Conservation (phyloP, 2,329 filamentous ascomycete genomes). For the Lecanicillium sp. region DNA sequence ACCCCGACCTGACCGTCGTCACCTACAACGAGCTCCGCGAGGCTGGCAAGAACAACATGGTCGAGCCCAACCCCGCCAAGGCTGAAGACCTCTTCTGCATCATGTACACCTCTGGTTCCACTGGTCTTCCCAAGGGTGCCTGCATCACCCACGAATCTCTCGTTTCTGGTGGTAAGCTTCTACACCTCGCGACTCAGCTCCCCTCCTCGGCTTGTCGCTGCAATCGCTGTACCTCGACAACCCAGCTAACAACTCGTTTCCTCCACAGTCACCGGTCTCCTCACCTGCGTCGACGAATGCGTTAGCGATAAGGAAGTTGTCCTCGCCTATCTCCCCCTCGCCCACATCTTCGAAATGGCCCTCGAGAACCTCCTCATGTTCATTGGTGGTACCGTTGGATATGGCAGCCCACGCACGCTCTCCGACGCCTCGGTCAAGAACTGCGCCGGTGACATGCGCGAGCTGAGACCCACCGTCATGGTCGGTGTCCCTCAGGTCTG, state of each 20-base stretch:
- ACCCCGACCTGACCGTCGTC: constrained; percentile 47
- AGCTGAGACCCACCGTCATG: constrained; percentile 82
- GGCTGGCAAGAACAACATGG: constrained; percentile 60
- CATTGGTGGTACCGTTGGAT: constrained; percentile 88
- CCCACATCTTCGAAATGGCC: constrained; percentile 94
- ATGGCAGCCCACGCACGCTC: constrained; percentile 84
- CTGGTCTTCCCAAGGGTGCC: constrained; percentile 83
- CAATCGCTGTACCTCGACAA: too few species aligned
- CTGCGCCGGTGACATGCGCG: constrained; percentile 88
- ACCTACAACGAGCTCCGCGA: constrained; percentile 50
- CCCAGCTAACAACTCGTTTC: constrained; percentile 17
- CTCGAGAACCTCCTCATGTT: constrained; percentile 88
- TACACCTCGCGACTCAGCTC: constrained; percentile 21
- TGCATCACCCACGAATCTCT: constrained; percentile 76
- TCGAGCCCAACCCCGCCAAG: constrained; percentile 64
- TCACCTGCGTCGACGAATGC: constrained; percentile 68
- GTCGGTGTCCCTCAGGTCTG: constrained; percentile 94
- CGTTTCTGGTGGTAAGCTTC: constrained; percentile 59
- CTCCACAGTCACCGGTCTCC: constrained; percentile 65
- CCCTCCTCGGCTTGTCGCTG: too few species aligned
- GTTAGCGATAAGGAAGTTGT: constrained; percentile 73
- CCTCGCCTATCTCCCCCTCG: constrained; percentile 86
- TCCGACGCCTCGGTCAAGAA: constrained; percentile 82
- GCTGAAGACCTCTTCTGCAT: constrained; percentile 76
- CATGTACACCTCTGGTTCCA: constrained; percentile 85